phyloP scores from a whole-genome alignment of 345 rosid species.

The Citrus glauca region DNA sequence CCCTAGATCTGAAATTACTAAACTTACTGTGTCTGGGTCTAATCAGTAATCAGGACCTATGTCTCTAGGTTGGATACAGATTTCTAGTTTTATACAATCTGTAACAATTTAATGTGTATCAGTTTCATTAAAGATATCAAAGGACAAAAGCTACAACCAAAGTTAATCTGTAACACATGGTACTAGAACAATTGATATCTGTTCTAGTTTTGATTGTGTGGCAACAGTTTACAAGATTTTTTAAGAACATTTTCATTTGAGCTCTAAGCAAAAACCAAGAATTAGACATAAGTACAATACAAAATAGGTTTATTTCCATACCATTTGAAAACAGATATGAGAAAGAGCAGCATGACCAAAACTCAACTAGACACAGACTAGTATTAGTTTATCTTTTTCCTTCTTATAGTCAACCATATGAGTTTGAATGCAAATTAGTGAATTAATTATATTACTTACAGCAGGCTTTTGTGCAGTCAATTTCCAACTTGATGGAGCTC shows the following conservation, averaged over 20 bases:
- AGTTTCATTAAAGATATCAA: too few relatives aligned
- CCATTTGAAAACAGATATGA: neutral
- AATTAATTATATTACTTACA: conserved; percentile 25
- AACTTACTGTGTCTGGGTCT: neutral
- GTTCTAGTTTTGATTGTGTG: neutral
- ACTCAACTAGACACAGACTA: neutral
- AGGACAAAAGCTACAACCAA: too few relatives aligned
- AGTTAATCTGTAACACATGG: too few relatives aligned
- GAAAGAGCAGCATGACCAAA: neutral
- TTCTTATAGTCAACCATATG: neutral
- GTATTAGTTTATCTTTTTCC: neutral
- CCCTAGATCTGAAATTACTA: neutral
- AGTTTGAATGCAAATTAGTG: neutral
- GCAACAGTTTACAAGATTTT: neutral
- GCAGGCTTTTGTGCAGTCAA: conserved; percentile 29
- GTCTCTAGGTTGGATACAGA: neutral
- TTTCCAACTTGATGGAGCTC: conserved; percentile 43
- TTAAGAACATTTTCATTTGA: neutral
- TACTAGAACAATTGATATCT: neutral
- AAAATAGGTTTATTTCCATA: neutral
- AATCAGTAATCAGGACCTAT: neutral
- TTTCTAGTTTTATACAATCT: neutral
- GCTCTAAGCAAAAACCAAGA: neutral
- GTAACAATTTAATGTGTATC: too few relatives aligned
- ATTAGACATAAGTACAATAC: neutral